Percentiles rank a stretch among this genome's conserved stretches.
Conservation (phyloP, 495 filamentous ascomycete genomes). For the Penicillium goetzii region DNA sequence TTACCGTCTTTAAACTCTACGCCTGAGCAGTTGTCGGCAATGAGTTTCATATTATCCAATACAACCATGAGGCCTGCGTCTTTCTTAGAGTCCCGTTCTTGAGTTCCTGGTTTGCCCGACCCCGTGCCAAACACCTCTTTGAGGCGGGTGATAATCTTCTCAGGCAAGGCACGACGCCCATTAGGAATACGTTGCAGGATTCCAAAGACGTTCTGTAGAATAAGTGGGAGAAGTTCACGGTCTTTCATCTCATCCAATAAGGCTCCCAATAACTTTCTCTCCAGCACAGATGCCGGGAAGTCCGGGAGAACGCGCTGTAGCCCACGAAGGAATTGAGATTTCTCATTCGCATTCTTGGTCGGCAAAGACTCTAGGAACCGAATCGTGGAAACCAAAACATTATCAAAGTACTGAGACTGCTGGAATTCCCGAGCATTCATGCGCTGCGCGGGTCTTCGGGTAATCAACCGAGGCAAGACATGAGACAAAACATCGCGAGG, state of each 20-base stretch:
- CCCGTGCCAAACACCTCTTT: conserved; percentile 76
- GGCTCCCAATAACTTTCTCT: conserved; percentile 89
- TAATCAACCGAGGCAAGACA: conserved; percentile 82
- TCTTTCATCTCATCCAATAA: conserved; percentile 93
- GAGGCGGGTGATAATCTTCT: conserved; percentile 80
- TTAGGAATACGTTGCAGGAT: conserved; percentile 77
- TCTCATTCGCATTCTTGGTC: conserved; percentile 88
- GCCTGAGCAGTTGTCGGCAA: conserved; percentile 79
- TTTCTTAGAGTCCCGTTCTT: conserved; percentile 77
- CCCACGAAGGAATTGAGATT: conserved; percentile 87
- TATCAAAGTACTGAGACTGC: conserved; percentile 92
- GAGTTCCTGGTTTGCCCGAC: conserved; percentile 45
- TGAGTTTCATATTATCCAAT: conserved; percentile 75
- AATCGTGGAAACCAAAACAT: conserved; percentile 91
- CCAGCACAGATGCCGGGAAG: conserved; percentile 89
- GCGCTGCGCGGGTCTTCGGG: conserved; percentile 80
- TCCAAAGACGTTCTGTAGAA: conserved; percentile 88
- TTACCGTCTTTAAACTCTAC: conserved; percentile 92
- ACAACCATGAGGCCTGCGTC: conserved; percentile 91
- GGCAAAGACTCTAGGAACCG: conserved; percentile 90
- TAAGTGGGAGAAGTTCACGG: conserved; percentile 76
- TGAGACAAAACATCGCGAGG: conserved; percentile 75
- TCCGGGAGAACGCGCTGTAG: conserved; percentile 82
- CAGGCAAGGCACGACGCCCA: conserved; percentile 74
- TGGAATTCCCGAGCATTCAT: conserved; percentile 92